These are phyloP conservation scores for Moricandia arvensis DNA, from an alignment of 345 rosid species.

Conservation along the genomic window DNA sequence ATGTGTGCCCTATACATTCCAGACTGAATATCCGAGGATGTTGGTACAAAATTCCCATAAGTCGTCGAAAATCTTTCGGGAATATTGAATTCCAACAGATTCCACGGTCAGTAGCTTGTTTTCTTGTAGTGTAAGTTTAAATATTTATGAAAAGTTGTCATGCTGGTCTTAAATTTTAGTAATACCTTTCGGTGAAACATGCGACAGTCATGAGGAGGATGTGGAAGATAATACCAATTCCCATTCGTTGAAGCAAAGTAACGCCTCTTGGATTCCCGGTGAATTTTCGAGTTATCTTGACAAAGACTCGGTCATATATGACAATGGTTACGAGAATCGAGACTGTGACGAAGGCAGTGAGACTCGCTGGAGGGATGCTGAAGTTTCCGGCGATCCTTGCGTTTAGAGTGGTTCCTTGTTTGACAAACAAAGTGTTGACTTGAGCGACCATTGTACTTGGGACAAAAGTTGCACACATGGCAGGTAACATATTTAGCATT, in stretches of 20 bases:
- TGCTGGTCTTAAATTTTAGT: neutral
- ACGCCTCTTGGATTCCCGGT: slow-evolving; percentile 74
- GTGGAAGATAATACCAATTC: slow-evolving; percentile 57
- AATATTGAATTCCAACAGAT: too few relatives aligned
- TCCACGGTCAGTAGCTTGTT: too few relatives aligned
- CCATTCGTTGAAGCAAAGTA: slow-evolving; percentile 75
- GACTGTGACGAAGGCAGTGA: slow-evolving; percentile 60
- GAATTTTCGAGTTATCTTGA: slow-evolving; percentile 43
- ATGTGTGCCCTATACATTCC: neutral
- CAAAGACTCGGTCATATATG: slow-evolving; percentile 53
- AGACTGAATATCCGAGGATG: too few relatives aligned
- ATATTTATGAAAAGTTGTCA: too few relatives aligned
- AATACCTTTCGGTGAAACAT: slow-evolving; percentile 46
- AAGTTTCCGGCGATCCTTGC: slow-evolving; percentile 44
- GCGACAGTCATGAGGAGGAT: slow-evolving; percentile 51
- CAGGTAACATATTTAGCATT: slow-evolving; percentile 81
- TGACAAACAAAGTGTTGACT: slow-evolving; percentile 68
- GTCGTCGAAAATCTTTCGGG: too few relatives aligned
- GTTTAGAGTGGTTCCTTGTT: slow-evolving; percentile 89
- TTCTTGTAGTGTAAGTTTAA: neutral
- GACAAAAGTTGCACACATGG: slow-evolving; percentile 62
- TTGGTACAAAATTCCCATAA: too few relatives aligned
- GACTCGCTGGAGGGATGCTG: slow-evolving; percentile 68
- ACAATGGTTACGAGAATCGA: slow-evolving; percentile 58
- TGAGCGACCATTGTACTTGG: slow-evolving; percentile 86